These are phyloP conservation scores for Fusarium poae DNA, from an alignment of 2,329 filamentous ascomycete species.

Conservation along the genomic window DNA sequence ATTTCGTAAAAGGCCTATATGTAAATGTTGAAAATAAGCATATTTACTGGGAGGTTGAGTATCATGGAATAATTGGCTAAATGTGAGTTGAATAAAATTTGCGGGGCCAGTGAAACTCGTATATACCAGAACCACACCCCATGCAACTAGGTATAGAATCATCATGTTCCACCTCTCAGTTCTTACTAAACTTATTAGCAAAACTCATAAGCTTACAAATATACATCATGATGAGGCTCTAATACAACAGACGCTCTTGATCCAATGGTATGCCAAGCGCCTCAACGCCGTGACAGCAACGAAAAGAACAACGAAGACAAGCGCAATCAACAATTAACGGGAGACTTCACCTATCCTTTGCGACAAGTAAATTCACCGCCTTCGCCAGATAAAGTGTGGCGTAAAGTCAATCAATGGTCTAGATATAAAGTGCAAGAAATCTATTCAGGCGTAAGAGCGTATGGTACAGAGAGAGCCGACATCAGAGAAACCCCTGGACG, in stretches of 20 bases:
- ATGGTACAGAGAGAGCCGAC: slow-evolving; percentile 50
- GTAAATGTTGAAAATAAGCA: neutral
- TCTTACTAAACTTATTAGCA: neutral
- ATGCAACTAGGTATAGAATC: neutral
- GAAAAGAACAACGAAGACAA: neutral
- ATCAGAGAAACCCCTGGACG: slow-evolving; percentile 35
- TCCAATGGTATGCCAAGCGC: neutral
- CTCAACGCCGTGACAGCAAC: too few relatives aligned
- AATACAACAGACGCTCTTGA: neutral
- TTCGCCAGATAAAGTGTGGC: neutral
- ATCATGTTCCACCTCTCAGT: neutral
- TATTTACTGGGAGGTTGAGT: neutral
- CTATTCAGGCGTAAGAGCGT: slow-evolving; percentile 52
- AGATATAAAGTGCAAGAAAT: slow-evolving; percentile 43
- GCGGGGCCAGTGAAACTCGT: too few relatives aligned
- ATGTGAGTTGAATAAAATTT: neutral
- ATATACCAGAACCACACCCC: neutral
- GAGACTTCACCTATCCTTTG: neutral
- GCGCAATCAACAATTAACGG: too few relatives aligned
- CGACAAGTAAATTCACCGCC: neutral
- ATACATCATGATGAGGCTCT: neutral
- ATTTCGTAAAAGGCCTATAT: neutral
- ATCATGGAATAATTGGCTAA: neutral
- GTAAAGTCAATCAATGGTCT: slow-evolving; percentile 22
- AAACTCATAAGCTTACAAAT: neutral